phyloP scores from a whole-genome alignment of 768 basidiomycete genomes.

The Termitomyces sp. region DNA sequence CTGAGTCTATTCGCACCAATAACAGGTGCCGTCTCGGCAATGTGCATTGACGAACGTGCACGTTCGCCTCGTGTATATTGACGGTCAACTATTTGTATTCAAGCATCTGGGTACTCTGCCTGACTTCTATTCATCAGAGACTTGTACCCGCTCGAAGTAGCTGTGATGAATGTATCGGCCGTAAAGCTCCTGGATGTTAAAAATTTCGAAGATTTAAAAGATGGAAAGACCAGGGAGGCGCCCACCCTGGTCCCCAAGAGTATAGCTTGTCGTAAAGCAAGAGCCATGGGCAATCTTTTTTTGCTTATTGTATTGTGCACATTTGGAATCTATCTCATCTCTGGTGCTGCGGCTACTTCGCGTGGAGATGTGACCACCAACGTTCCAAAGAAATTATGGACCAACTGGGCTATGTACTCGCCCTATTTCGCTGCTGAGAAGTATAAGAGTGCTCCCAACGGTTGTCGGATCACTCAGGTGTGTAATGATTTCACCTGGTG shows the following conservation, averaged over 20 bases:
- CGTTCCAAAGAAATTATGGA: slow-evolving; percentile 11
- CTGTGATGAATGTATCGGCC: neutral
- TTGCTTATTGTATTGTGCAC: slow-evolving; percentile 6
- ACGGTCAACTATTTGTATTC: neutral
- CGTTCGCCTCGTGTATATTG: neutral
- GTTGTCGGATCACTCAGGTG: slow-evolving; percentile 56
- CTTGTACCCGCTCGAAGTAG: neutral
- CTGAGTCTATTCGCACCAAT: neutral
- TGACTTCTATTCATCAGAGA: neutral
- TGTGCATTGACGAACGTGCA: slow-evolving; percentile 1
- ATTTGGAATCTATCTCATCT: neutral
- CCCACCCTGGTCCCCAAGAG: neutral
- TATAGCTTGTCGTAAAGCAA: neutral
- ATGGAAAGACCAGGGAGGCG: neutral
- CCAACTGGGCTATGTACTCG: slow-evolving; percentile 55
- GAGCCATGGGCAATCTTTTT: slow-evolving; percentile 3
- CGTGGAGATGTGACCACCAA: slow-evolving; percentile 4
- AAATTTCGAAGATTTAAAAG: neutral
- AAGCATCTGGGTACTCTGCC: neutral
- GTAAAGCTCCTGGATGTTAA: neutral
- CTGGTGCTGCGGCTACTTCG: neutral
- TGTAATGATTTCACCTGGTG: neutral
- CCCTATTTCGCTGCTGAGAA: slow-evolving; percentile 47
- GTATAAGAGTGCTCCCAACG: slow-evolving; percentile 40
- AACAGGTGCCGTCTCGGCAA: neutral